Evolutionary conservation across 108 stramenopile species (phyloP).

Genomic region (Parietichytrium sp.): DNA sequence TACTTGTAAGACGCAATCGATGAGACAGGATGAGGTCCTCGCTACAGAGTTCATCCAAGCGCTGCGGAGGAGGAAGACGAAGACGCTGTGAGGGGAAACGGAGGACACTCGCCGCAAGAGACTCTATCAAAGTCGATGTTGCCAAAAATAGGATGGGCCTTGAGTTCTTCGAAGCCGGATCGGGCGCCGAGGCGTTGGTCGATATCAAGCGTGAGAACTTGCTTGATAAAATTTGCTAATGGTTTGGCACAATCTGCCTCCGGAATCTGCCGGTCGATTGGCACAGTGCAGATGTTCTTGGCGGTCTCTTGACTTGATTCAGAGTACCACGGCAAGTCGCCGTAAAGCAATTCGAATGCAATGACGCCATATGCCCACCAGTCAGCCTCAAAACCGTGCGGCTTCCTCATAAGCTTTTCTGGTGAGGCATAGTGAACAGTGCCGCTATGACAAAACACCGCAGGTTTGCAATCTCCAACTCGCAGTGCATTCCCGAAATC

Average conservation of each 20-base stretch:
- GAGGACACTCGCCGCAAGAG: no score
- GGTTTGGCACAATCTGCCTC: no score
- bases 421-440: not conserved
- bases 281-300: no score
- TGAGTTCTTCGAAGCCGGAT: conserved; percentile 78
- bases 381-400: not conserved
- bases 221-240: no score
- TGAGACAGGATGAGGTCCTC: no score
- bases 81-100: no score
- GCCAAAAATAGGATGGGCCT: conserved; percentile 82
- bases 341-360: not conserved
- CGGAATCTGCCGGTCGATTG: no score
- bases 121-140: conserved; percentile 86
- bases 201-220: no score
- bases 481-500: not conserved
- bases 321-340: not conserved
- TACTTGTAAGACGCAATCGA: no score
- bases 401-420: not conserved
- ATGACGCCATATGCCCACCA: conserved; percentile 27
- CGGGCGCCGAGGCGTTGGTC: no score
- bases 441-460: not conserved
- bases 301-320: not conserved
- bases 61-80: no score
- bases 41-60: no score
- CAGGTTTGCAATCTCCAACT: not conserved